These are phyloP conservation scores for Acacia pycnantha DNA, from an alignment of 331 rosid genomes.

Conservation along the genomic window DNA sequence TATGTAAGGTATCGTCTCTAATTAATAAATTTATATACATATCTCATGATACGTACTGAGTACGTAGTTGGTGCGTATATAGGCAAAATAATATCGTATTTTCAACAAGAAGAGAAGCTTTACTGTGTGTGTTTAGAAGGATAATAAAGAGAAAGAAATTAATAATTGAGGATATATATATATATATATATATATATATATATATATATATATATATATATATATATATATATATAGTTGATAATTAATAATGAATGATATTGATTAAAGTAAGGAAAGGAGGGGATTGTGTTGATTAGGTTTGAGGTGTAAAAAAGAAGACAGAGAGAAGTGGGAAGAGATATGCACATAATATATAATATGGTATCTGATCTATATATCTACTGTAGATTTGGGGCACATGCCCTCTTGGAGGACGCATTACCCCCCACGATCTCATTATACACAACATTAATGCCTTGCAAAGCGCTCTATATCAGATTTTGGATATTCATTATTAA, in stretches of 20 bases:
- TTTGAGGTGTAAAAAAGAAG: constrained; percentile 33
- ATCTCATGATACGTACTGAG: not conserved
- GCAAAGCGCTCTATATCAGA: not conserved
- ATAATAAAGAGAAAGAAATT: not conserved
- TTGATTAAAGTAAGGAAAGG: constrained; percentile 30
- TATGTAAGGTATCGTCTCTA: too few species aligned
- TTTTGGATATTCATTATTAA: not conserved
- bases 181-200: too few species aligned
- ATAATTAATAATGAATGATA: constrained; percentile 13
- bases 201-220: too few species aligned
- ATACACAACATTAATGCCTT: not conserved
- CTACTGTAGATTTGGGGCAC: constrained; percentile 72
- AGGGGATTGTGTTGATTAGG: constrained; percentile 48
- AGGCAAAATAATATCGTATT: not conserved
- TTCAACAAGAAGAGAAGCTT: not conserved
- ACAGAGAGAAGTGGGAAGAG: constrained; percentile 64
- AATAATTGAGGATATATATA: not conserved
- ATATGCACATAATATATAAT: constrained; percentile 59
- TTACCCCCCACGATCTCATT: constrained; percentile 45
- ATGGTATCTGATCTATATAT: constrained; percentile 11
- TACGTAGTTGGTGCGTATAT: not conserved
- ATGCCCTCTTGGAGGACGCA: constrained; percentile 51
- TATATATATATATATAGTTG: too few species aligned
- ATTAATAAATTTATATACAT: too few species aligned
- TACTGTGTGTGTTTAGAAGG: not conserved